phyloP scores from a whole-genome alignment of 176 grass and related monocot species.

The Pontederia paniculata region DNA sequence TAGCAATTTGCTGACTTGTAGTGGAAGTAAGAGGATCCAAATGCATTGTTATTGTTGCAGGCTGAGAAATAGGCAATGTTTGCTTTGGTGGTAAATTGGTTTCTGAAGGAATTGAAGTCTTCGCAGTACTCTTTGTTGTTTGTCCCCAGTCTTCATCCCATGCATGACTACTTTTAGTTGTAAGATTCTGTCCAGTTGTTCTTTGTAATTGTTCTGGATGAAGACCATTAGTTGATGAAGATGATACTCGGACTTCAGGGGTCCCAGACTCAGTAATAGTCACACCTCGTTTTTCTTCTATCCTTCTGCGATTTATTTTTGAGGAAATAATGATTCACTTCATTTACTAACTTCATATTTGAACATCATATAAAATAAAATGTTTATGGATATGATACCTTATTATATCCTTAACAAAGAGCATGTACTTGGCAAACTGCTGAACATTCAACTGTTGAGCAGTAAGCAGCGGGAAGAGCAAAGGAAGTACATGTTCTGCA shows the following conservation, averaged over 20 bases:
- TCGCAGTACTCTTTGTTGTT: conserved; percentile 36
- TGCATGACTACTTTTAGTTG: conserved; percentile 33
- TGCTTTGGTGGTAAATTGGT: conserved; percentile 28
- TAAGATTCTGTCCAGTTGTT: conserved; percentile 30
- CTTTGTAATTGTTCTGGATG: conserved; percentile 35
- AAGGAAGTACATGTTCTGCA: conserved; percentile 61
- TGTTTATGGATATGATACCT: conserved; percentile 34
- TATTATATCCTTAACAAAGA: conserved; percentile 86
- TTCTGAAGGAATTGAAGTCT: conserved; percentile 20
- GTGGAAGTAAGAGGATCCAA: conserved; percentile 35
- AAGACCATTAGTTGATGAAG: conserved; percentile 53
- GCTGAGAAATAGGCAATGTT: conserved; percentile 26
- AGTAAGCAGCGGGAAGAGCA: conserved; percentile 78
- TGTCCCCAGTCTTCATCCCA: conserved; percentile 99
- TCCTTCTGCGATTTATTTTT: conserved; percentile 47
- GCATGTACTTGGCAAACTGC: conserved; percentile 90
- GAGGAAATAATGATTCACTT: neutral
- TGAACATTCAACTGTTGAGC: conserved; percentile 77
- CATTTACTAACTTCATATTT: conserved; percentile 13
- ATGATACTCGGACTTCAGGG: conserved; percentile 39
- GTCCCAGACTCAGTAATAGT: conserved; percentile 52
- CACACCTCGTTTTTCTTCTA: conserved; percentile 93
- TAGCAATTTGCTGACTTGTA: conserved; percentile 30
- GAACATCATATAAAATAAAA: neutral
- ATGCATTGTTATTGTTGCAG: conserved; percentile 22